Evolutionary conservation across 2,329 filamentous ascomycete species (phyloP), one percentile per base, ranked within the genome.

Genomic region (Alternaria ethzedia): DNA sequence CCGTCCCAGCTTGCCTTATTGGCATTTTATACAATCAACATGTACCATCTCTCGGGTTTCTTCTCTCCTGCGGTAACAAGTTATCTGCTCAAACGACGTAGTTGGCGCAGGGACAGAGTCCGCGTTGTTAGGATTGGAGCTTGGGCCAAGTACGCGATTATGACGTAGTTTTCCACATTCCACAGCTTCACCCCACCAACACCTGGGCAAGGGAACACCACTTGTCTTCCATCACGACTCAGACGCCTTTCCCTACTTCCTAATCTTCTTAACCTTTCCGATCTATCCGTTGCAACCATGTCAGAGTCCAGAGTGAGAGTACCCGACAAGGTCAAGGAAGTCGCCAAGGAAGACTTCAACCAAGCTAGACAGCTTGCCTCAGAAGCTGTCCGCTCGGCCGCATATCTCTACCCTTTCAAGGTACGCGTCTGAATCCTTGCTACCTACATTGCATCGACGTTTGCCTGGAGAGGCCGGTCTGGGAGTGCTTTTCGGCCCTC

Each of bases 351-450:
- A 69, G 94, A 97, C 75, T 89, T 90, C 60, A 85, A 87, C 64
- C 88, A 89, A 67, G 87, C 91, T 59, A 88, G 84, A 69, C 80
- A 80, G 15, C 83, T 94, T 41, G 85, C 92, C 45, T 81, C 85
- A 44, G 88, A 93, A 73, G 92, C 93, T 30, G 87, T 89, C 55
- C 88, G 85, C 71, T 97, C 93, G 67, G 88, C 89, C 54, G 88
- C 94, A 23, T 97, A 96, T 77, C 80, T 96, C 67, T 97, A 97
- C 80, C 95, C 95, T 25, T 85, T 97, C 80, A 94, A 87, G 79
- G 87, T 86, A 78, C 61, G 63, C 25, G 59, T 25, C 45, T 54
- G 21, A 52, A 44, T 32, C 32, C 47, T 59, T 25, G 20, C 25
- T 15, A 15, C 44, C 17, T 54, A 41, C 20, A 36, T 9, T 41